A percentile compares a stretch with the other conserved stretches of the same genome.
Evolutionary conservation across 176 grass and related monocot genomes (phyloP).

Genomic region (Hordeum marinum): DNA sequence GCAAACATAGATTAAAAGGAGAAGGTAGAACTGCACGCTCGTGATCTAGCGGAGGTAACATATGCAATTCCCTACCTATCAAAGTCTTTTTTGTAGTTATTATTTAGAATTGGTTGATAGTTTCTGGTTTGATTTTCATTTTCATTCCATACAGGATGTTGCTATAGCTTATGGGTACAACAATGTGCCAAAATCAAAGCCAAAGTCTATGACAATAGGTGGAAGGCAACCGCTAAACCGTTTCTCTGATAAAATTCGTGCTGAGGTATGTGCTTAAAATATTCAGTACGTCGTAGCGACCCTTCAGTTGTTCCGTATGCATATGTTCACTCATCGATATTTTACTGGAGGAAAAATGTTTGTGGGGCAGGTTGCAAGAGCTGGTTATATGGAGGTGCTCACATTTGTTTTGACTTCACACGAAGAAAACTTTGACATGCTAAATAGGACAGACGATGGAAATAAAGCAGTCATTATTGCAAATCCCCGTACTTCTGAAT

Average conservation of each 20-base stretch:
- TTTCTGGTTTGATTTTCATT: background rate
- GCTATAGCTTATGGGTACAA: conserved; percentile 98
- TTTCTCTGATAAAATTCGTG: conserved; percentile 97
- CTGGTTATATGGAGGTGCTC: conserved; percentile 97
- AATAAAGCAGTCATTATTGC: conserved; percentile 85
- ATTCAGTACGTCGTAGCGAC: background rate
- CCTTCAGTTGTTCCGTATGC: background rate
- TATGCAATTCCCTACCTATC: background rate
- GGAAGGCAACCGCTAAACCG: conserved; percentile 75
- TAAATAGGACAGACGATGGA: conserved; percentile 72
- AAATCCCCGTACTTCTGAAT: conserved; percentile 89
- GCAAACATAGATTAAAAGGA: too few species aligned
- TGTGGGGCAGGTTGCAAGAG: conserved; percentile 70
- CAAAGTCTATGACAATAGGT: conserved; percentile 81
- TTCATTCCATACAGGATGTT: conserved; percentile 65
- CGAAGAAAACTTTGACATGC: conserved; percentile 92
- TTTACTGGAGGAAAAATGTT: background rate
- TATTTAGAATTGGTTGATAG: background rate
- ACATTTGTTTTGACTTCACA: conserved; percentile 84
- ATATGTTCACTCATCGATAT: conserved; percentile 22
- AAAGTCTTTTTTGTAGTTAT: background rate
- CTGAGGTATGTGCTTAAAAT: conserved; percentile 45
- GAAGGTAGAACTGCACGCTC: conserved; percentile 63
- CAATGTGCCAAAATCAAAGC: conserved; percentile 91
- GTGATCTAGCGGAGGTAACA: conserved; percentile 68